These are phyloP conservation scores for Hirsutella thompsonii DNA, from an alignment of 2,329 filamentous ascomycete genomes.

Conservation along the genomic window DNA sequence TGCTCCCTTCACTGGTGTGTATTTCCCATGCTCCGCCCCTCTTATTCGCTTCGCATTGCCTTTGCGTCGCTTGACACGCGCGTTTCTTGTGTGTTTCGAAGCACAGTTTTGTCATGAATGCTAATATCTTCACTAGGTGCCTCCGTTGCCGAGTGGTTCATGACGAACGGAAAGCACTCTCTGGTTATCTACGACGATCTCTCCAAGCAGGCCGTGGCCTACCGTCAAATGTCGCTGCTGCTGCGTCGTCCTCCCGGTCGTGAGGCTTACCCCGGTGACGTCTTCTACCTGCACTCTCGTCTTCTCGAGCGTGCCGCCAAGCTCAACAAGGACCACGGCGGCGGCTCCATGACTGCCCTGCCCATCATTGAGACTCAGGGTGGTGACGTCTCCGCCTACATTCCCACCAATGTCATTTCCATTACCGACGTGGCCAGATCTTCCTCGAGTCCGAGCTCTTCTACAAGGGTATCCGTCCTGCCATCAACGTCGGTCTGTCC, in stretches of 20 bases:
- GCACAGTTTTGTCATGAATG: neutral
- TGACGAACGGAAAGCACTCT: constrained; percentile 78
- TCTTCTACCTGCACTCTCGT: constrained; percentile 99
- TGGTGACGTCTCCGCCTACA: constrained; percentile 99
- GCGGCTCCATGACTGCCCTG: constrained; percentile 92
- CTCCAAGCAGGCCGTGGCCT: constrained; percentile 94
- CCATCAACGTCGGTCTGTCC: constrained; percentile 99
- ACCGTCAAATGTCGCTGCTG: constrained; percentile 97
- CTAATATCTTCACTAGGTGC: constrained; percentile 7
- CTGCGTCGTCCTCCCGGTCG: constrained; percentile 95
- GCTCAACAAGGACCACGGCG: constrained; percentile 91
- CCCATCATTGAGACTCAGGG: constrained; percentile 99
- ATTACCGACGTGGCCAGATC: constrained; percentile 99
- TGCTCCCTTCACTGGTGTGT: constrained; percentile 74
- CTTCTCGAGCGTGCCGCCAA: constrained; percentile 98
- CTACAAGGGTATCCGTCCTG: constrained; percentile 99
- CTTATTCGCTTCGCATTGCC: too few species aligned
- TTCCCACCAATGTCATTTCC: constrained; percentile 99
- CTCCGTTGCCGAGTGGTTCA: constrained; percentile 58
- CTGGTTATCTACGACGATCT: constrained; percentile 91
- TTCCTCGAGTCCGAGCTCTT: constrained; percentile 99
- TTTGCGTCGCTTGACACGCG: too few species aligned
- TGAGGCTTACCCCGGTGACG: constrained; percentile 98
- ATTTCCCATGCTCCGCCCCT: neutral
- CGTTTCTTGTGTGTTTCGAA: neutral